phyloP scores from a whole-genome alignment of 2,329 filamentous ascomycete genomes.

The Acrodontium crateriforme region DNA sequence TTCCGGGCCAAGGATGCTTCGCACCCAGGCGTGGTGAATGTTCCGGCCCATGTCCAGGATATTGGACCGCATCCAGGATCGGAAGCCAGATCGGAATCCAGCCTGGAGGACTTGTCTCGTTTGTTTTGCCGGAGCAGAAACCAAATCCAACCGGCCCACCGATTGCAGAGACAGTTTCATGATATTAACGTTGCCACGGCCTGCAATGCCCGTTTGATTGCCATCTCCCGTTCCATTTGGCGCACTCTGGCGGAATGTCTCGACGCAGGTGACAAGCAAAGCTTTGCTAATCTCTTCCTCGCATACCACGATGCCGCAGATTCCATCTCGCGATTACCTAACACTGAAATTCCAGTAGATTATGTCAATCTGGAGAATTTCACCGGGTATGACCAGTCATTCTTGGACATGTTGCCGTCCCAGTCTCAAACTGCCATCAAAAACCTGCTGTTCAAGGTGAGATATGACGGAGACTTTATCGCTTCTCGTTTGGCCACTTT shows the following conservation, averaged over 20 bases:
- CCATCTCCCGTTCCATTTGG: slow-evolving; percentile 61
- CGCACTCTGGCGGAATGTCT: slow-evolving; percentile 67
- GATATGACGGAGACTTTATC: slow-evolving; percentile 78
- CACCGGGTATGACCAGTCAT: slow-evolving; percentile 30
- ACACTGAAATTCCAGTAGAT: slow-evolving; percentile 45
- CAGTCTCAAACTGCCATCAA: slow-evolving; percentile 63
- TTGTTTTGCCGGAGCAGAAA: slow-evolving; percentile 69
- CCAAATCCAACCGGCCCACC: slow-evolving; percentile 65
- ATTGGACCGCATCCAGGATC: not conserved
- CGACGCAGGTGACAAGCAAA: slow-evolving; percentile 63
- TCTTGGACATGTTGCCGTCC: slow-evolving; percentile 56
- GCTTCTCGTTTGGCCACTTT: slow-evolving; percentile 68
- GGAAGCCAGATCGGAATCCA: slow-evolving; percentile 50
- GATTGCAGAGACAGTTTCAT: slow-evolving; percentile 59
- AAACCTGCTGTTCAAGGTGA: slow-evolving; percentile 65
- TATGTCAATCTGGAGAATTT: not conserved
- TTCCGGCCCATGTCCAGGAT: slow-evolving; percentile 1
- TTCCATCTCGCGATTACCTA: slow-evolving; percentile 15
- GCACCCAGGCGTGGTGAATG: not conserved
- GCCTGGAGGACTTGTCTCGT: slow-evolving; percentile 62
- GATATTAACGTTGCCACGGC: slow-evolving; percentile 62
- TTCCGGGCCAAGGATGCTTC: not conserved
- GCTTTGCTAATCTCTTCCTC: slow-evolving; percentile 60
- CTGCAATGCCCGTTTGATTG: slow-evolving; percentile 58
- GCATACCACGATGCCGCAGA: slow-evolving; percentile 61